Base-by-base conservation (phyloP, 345 rosid species). In the Acer yangbiense region DNA sequence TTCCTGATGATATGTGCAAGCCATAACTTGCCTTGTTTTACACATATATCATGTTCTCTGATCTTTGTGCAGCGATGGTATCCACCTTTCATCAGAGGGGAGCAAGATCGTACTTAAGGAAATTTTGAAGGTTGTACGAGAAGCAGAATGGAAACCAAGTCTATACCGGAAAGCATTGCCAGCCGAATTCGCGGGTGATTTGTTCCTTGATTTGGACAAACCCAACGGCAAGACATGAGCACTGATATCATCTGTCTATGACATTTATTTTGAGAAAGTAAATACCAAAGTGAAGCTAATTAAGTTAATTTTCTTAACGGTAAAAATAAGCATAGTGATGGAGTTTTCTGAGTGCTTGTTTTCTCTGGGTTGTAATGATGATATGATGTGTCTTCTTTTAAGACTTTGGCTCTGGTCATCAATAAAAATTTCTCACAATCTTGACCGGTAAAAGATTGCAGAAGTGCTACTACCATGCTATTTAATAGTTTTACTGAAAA, bases 131-230 rank as follows among this genome's bases (percentile, higher is more conserved):
- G 89, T 76, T 4, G 68, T 95, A 58, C 79, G 68, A 69, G 95
- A 88, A 77, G 90, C 95, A 7, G 86, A 88, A 9, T 95, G 95
- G 98, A 81, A 89, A 67, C 98, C 97, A 2, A 88, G 89, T 76
- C 89, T 93, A 27, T 55, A 86, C 58, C 86, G 95, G 93, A 85
- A 80, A 73, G 70, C 83, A 1, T 79, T 95, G 82, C 86, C 89
- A 0, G 7, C 79, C 10, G 98, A 95, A 73, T 95, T 90, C 54
- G 74, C 81, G 0, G 90, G 88, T 70, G 81, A 84, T 71, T 87
- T 86, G 3, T 78, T 4, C 7, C 46, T 74, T 83, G 73, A 82
- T 77, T 73, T 71, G 0, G 71, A 78, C 0, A 50, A 20, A 2
- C 48, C n/a, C 1, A 75, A 76, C 1, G 88, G 85, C 14, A 76